phyloP scores from a whole-genome alignment of 2,329 filamentous ascomycete species.

The Botryotinia convoluta region DNA sequence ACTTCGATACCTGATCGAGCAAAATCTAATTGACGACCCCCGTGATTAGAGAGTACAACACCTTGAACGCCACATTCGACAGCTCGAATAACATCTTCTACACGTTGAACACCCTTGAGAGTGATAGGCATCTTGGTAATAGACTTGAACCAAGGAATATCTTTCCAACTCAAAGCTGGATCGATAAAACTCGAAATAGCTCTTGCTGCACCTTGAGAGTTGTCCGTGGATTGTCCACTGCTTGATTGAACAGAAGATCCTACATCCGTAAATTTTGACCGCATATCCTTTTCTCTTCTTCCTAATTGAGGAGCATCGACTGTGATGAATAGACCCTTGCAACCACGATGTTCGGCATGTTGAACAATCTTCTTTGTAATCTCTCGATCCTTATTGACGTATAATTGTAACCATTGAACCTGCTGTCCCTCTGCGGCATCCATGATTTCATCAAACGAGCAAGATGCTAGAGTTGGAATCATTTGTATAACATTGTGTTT shows the following conservation, averaged over 20 bases:
- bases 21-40: conserved; percentile 90
- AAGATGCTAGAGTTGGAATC: conserved; percentile 96
- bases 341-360: conserved; percentile 87
- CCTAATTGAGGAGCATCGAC: conserved; percentile 96
- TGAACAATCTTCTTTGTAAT: conserved; percentile 89
- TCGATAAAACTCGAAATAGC: conserved; percentile 98
- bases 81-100: conserved; percentile 91
- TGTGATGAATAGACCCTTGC: conserved; percentile 95
- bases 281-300: conserved; percentile 96
- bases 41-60: conserved; percentile 94
- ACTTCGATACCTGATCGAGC: conserved; percentile 86
- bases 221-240: conserved; percentile 70
- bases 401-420: conserved; percentile 91
- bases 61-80: conserved; percentile 78
- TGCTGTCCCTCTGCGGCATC: conserved; percentile 79
- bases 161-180: conserved; percentile 87
- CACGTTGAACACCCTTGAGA: conserved; percentile 92
- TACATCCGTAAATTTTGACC: conserved; percentile 80
- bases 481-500: conserved; percentile 94
- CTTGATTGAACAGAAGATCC: conserved; percentile 77
- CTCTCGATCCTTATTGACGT: conserved; percentile 91
- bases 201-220: conserved; percentile 85
- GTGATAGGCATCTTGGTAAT: conserved; percentile 95
- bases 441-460: conserved; percentile 95
- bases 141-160: conserved; percentile 86